Evolutionary conservation across 441 rosid genomes (phyloP).

Genomic region (Pelargonium fulgidum): DNA sequence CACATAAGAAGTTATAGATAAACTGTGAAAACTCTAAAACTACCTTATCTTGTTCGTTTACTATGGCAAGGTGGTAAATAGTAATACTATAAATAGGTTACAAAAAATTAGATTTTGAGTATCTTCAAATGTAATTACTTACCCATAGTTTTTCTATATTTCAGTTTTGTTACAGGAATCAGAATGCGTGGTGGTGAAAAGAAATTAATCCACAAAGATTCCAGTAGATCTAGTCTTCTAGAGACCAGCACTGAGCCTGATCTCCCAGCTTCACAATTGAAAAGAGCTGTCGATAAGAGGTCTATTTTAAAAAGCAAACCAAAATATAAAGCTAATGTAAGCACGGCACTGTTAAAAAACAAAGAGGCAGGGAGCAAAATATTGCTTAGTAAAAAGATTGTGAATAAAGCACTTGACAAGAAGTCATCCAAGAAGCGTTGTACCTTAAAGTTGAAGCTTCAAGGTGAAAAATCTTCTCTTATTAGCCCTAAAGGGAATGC

Average conservation of each 20-base stretch:
- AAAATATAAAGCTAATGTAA: slow-evolving; percentile 33
- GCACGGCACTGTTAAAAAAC: slow-evolving; percentile 28
- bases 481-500: slow-evolving; percentile 27
- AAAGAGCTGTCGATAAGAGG: background rate
- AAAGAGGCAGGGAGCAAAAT: slow-evolving; percentile 18
- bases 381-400: slow-evolving; percentile 16
- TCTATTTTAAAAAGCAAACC: slow-evolving; percentile 19
- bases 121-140: slow-evolving; percentile 5
- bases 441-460: slow-evolving; percentile 18
- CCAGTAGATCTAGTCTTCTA: slow-evolving; percentile 32
- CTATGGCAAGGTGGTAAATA: background rate
- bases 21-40: background rate
- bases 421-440: slow-evolving; percentile 32
- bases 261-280: slow-evolving; percentile 40
- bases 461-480: slow-evolving; percentile 19
- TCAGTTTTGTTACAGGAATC: slow-evolving; percentile 23
- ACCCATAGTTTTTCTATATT: slow-evolving; percentile 9
- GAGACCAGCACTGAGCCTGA: slow-evolving; percentile 44
- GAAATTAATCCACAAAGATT: slow-evolving; percentile 28
- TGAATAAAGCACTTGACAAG: slow-evolving; percentile 26
- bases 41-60: background rate
- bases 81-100: too few species aligned
- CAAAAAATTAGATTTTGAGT: background rate
- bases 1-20: background rate
- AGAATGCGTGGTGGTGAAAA: slow-evolving; percentile 34